A percentile compares a stretch with the other conserved stretches of the same genome.
Conservation (phyloP, 164 flowering plant genomes). For the Vitis amurensis region DNA sequence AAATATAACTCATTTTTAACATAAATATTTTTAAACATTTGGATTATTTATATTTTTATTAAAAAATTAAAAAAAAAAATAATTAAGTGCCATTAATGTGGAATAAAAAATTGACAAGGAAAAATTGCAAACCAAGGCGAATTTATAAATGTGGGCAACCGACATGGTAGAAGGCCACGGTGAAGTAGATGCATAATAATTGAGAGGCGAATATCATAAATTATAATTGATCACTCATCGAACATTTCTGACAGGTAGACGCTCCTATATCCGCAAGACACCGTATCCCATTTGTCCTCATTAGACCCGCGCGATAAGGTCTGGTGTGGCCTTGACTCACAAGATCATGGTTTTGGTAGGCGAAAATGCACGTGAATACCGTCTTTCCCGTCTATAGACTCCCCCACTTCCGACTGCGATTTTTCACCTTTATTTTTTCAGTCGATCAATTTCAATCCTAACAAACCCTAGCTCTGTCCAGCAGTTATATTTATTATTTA, state of each 20-base stretch:
- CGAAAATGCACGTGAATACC: not conserved
- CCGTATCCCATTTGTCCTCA: not conserved
- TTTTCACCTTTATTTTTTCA: not conserved
- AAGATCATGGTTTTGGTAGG: not conserved
- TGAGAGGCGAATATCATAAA: too few relatives aligned
- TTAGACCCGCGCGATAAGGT: not conserved
- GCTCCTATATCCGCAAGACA: not conserved
- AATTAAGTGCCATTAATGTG: too few relatives aligned
- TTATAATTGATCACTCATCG: not conserved
- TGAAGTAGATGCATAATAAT: too few relatives aligned
- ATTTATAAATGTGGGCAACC: too few relatives aligned
- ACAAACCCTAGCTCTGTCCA: not conserved
- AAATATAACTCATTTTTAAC: too few relatives aligned
- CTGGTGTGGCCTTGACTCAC: not conserved
- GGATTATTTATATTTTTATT: too few relatives aligned
- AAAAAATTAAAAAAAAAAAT: too few relatives aligned
- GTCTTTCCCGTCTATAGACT: not conserved
- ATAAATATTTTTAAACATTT: too few relatives aligned
- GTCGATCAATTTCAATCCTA: not conserved
- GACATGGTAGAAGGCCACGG: too few relatives aligned
- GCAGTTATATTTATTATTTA: not conserved
- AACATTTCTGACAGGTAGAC: constrained; percentile 3
- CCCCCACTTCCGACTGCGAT: not conserved
- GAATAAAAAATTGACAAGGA: too few relatives aligned
- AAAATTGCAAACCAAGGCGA: too few relatives aligned